Evolutionary conservation across 1,139 yeast genomes (phyloP).

Genomic region (Yamadazyma sp.): DNA sequence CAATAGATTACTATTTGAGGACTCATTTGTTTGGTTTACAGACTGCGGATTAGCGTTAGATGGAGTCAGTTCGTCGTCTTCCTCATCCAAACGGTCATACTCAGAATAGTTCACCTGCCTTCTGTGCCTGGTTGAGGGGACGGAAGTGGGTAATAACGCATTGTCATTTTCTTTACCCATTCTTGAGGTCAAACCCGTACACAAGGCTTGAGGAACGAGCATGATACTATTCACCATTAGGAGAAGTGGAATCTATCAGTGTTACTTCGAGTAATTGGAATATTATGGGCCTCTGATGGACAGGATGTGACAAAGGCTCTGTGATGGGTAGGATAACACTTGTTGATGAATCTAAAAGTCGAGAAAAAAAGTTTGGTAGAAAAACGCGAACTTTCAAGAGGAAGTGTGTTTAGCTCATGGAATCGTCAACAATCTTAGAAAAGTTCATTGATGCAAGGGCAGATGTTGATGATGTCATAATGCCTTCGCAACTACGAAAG

Average conservation of each 20-base stretch:
- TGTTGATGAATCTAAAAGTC: not conserved
- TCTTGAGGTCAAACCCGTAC: slow-evolving; percentile 69
- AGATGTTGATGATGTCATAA: slow-evolving; percentile 9
- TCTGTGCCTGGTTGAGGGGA: slow-evolving; percentile 76
- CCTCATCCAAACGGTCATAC: slow-evolving; percentile 58
- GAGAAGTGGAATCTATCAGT: not conserved
- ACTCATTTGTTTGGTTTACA: slow-evolving; percentile 25
- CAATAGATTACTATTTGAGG: slow-evolving; percentile 27
- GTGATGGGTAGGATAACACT: not conserved
- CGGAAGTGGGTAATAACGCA: slow-evolving; percentile 58
- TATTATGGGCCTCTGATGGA: too few species aligned
- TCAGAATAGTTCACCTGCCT: slow-evolving; percentile 84
- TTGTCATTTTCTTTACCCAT: slow-evolving; percentile 63
- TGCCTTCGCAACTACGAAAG: slow-evolving; percentile 9
- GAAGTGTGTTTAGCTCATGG: slow-evolving; percentile 5
- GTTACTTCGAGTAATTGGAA: too few species aligned
- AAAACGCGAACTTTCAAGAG: not conserved
- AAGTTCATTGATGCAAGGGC: slow-evolving; percentile 12
- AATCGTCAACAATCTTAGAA: slow-evolving; percentile 12
- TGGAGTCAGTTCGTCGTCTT: slow-evolving; percentile 56
- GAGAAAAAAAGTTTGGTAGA: not conserved
- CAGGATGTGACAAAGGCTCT: too few species aligned
- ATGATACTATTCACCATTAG: slow-evolving; percentile 12
- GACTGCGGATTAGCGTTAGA: slow-evolving; percentile 21
- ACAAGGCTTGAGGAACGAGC: slow-evolving; percentile 69